These are phyloP conservation scores for Aspergillus candidus DNA, from an alignment of 2,329 filamentous ascomycete species.

Conservation along the genomic window DNA sequence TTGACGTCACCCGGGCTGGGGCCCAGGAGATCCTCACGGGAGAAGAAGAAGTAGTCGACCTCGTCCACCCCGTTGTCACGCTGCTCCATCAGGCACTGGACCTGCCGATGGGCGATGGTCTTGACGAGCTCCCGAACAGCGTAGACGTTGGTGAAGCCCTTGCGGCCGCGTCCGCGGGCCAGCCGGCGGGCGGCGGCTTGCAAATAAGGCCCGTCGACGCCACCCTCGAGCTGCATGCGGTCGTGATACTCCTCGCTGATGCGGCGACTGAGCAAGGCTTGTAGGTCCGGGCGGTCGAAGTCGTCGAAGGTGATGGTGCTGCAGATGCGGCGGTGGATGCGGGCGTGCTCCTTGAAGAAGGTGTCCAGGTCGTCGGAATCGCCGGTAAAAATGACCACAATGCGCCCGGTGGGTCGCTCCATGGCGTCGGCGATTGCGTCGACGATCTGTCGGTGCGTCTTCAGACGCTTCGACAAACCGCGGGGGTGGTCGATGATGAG, in stretches of 20 bases:
- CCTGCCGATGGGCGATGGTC: slow-evolving; percentile 12
- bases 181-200: slow-evolving; percentile 15
- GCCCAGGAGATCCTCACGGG: slow-evolving; percentile 15
- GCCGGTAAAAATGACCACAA: slow-evolving; percentile 15
- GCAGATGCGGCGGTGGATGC: slow-evolving; percentile 12
- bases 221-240: slow-evolving; percentile 17
- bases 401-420: slow-evolving; percentile 10
- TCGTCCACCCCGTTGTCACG: slow-evolving; percentile 13
- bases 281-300: slow-evolving; percentile 11
- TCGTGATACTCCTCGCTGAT: slow-evolving; percentile 11
- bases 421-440: slow-evolving; percentile 10
- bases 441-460: slow-evolving; percentile 7
- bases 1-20: slow-evolving; percentile 9
- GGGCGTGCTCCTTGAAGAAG: slow-evolving; percentile 11
- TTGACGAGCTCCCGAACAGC: slow-evolving; percentile 13
- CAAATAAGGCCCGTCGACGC: slow-evolving; percentile 16
- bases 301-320: slow-evolving; percentile 14
- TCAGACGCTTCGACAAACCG: slow-evolving; percentile 1
- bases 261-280: slow-evolving; percentile 9
- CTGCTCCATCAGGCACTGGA: slow-evolving; percentile 11
- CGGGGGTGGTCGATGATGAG: slow-evolving; percentile 14
- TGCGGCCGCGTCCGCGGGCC: slow-evolving; percentile 9
- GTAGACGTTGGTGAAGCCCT: slow-evolving; percentile 13
- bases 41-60: slow-evolving; percentile 16
- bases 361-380: slow-evolving; percentile 4